phyloP scores from a whole-genome alignment of 768 basidiomycete genomes.

The Suillus tomentosus region DNA sequence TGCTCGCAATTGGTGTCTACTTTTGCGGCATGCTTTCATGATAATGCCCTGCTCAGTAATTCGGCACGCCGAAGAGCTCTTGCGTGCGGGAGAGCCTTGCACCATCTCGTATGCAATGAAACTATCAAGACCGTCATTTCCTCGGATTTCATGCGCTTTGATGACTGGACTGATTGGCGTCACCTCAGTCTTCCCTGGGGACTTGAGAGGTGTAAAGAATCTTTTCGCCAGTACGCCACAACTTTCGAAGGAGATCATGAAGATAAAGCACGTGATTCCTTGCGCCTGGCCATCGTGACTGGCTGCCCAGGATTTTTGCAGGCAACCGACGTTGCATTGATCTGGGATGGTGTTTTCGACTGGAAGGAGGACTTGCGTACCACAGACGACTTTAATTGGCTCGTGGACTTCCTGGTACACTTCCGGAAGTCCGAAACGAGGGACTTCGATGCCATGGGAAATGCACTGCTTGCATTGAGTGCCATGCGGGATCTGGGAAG shows the following conservation, averaged over 20 bases:
- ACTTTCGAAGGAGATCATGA: too few relatives aligned
- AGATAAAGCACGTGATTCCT: not conserved
- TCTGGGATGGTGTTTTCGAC: not conserved
- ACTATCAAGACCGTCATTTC: not conserved
- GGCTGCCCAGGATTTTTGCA: not conserved
- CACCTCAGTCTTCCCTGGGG: too few relatives aligned
- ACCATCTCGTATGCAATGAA: not conserved
- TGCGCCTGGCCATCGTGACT: slow-evolving; percentile 7
- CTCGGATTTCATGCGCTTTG: not conserved
- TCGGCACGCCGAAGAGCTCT: not conserved
- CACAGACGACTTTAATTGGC: slow-evolving; percentile 1
- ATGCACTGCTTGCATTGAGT: too few relatives aligned
- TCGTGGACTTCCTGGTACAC: slow-evolving; percentile 11
- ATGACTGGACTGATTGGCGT: too few relatives aligned
- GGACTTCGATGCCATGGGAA: too few relatives aligned
- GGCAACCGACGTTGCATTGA: not conserved
- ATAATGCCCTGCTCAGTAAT: not conserved
- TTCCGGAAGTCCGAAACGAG: not conserved
- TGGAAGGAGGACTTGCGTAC: not conserved
- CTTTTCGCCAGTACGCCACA: too few relatives aligned
- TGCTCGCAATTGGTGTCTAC: not conserved
- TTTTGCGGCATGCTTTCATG: not conserved
- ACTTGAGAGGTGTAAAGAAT: too few relatives aligned
- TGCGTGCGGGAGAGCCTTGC: not conserved
- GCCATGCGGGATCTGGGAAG: too few relatives aligned